These are phyloP conservation scores for Entelexis sorbosivorans DNA, from an alignment of 1,139 yeast species.

Conservation along the genomic window DNA sequence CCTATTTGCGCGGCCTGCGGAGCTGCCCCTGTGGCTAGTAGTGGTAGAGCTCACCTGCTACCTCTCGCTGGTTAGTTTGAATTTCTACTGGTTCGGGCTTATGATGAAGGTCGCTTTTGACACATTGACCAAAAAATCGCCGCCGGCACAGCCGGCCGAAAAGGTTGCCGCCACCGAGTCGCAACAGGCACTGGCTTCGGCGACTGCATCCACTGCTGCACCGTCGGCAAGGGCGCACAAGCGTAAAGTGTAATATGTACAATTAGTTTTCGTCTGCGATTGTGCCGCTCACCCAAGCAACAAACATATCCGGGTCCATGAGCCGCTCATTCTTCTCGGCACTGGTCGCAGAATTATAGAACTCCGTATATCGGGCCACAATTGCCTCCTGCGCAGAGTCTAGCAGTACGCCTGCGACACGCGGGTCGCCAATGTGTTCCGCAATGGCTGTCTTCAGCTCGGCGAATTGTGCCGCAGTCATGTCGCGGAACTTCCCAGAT, in stretches of 20 bases:
- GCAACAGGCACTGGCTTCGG: neutral
- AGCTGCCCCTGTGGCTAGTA: slow-evolving; percentile 38
- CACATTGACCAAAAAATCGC: neutral
- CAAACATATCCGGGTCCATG: slow-evolving; percentile 34
- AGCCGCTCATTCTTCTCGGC: slow-evolving; percentile 25
- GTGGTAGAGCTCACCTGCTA: slow-evolving; percentile 50
- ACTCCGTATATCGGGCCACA: slow-evolving; percentile 40
- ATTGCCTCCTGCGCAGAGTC: slow-evolving; percentile 53
- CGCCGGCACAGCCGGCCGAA: neutral
- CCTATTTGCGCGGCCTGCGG: slow-evolving; percentile 29
- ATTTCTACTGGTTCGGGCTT: slow-evolving; percentile 54
- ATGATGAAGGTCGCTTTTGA: slow-evolving; percentile 59
- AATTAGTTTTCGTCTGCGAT: neutral
- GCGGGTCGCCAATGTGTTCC: slow-evolving; percentile 37
- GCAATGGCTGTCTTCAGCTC: slow-evolving; percentile 43
- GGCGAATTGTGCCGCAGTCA: slow-evolving; percentile 44
- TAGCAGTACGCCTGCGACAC: slow-evolving; percentile 40
- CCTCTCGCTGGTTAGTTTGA: slow-evolving; percentile 52
- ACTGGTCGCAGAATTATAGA: slow-evolving; percentile 29
- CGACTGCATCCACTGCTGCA: neutral
- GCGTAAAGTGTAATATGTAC: slow-evolving; percentile 5
- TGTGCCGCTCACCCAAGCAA: slow-evolving; percentile 41
- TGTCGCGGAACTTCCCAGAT: slow-evolving; percentile 37
- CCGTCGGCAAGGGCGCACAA: neutral
- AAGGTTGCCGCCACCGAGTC: neutral